These are phyloP conservation scores for Talaromyces marneffei DNA, from an alignment of 2,329 filamentous ascomycete species.

Conservation along the genomic window DNA sequence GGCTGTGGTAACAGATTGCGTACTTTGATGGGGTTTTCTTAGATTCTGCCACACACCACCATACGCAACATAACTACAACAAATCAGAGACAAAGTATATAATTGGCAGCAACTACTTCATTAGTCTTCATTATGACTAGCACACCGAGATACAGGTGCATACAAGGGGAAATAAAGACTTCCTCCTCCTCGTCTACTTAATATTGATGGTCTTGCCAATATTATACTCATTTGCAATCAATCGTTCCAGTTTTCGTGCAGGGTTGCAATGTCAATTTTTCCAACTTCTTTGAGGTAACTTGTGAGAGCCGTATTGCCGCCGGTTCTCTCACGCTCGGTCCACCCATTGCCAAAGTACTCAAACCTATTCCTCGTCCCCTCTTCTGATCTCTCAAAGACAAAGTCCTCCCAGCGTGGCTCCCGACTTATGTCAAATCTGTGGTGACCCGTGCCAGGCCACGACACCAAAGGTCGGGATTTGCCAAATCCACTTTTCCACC, in stretches of 20 bases:
- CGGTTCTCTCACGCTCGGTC: conserved; percentile 8
- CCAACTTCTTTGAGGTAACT: conserved; percentile 10
- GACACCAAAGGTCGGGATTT: not conserved
- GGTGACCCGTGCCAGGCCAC: conserved; percentile 10
- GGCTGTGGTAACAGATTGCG: too few species aligned
- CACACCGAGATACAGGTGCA: too few species aligned
- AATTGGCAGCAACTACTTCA: too few species aligned
- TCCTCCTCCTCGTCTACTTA: not conserved
- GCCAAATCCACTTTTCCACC: conserved; percentile 11
- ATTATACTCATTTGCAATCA: too few species aligned
- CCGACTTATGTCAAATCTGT: conserved; percentile 10
- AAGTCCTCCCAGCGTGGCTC: conserved; percentile 12
- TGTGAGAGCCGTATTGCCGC: not conserved
- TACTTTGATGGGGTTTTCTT: too few species aligned
- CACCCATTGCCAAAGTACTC: conserved; percentile 11
- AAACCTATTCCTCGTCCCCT: conserved; percentile 6
- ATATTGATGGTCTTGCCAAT: not conserved
- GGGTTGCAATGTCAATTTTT: conserved; percentile 4
- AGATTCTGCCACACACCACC: too few species aligned
- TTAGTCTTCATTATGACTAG: too few species aligned
- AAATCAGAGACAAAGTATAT: too few species aligned
- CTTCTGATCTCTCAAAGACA: conserved; percentile 4
- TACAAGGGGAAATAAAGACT: too few species aligned
- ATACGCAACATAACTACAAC: too few species aligned
- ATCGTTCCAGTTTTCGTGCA: conserved; percentile 13